These are phyloP conservation scores for Erysimum cheiri DNA, from an alignment of 441 rosid species.

Conservation along the genomic window DNA sequence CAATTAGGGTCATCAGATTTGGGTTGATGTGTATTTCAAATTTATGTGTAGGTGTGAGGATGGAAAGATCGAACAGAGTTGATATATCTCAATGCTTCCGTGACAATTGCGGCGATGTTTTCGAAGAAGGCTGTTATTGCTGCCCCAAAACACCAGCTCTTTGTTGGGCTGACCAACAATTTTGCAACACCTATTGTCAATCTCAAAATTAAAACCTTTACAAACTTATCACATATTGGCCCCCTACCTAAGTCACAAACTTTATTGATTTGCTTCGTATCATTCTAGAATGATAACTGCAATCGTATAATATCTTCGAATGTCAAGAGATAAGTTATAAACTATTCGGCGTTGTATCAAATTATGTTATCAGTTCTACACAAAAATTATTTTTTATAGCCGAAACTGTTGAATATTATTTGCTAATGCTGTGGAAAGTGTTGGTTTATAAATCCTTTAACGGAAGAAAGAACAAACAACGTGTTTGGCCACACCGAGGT, in stretches of 20 bases:
- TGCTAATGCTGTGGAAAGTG: slow-evolving; percentile 5
- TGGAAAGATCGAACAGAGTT: slow-evolving; percentile 9
- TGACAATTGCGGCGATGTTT: neutral
- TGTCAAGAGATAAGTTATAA: slow-evolving; percentile 31
- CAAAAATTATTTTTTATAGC: slow-evolving; percentile 21
- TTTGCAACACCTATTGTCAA: slow-evolving; percentile 20
- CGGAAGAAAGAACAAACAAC: slow-evolving; percentile 24
- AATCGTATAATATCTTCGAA: slow-evolving; percentile 17
- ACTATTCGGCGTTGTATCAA: slow-evolving; percentile 13
- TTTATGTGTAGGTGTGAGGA: slow-evolving; percentile 30
- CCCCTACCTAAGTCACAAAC: neutral
- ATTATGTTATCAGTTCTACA: slow-evolving; percentile 26
- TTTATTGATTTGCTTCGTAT: neutral
- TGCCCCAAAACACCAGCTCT: slow-evolving; percentile 26
- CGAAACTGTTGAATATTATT: slow-evolving; percentile 35
- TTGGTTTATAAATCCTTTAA: neutral
- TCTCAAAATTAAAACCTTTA: slow-evolving; percentile 1
- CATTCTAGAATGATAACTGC: slow-evolving; percentile 16
- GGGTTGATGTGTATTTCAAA: slow-evolving; percentile 14
- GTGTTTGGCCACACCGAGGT: slow-evolving; percentile 38
- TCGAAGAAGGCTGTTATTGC: slow-evolving; percentile 19
- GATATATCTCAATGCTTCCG: slow-evolving; percentile 7
- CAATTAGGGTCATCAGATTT: neutral
- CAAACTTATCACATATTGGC: neutral
- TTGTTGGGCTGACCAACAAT: slow-evolving; percentile 10